Evolutionary conservation across 2,329 filamentous ascomycete species (phyloP).

Genomic region (Paramyrothecium sp.): DNA sequence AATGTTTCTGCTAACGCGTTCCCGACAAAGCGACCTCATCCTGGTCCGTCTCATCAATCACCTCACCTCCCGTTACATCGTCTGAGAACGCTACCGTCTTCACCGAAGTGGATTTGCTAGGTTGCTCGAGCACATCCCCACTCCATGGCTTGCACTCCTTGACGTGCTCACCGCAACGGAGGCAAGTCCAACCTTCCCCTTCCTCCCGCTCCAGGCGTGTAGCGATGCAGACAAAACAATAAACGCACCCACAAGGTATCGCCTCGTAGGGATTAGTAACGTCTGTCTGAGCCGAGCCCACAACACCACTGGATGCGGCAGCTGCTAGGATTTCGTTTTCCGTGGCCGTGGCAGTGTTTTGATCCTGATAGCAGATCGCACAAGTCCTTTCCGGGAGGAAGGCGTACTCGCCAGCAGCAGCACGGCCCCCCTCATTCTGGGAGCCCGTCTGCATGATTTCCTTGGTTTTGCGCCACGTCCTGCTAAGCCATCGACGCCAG

Average conservation of each 20-base stretch:
- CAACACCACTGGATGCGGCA: conserved; percentile 70
- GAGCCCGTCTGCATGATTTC: conserved; percentile 53
- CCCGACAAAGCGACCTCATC: background rate
- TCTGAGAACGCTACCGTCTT: conserved; percentile 66
- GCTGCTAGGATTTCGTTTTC: conserved; percentile 76
- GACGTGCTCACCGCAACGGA: conserved; percentile 81
- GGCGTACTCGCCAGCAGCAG: conserved; percentile 68
- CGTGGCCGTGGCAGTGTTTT: conserved; percentile 69
- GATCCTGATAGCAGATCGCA: conserved; percentile 94
- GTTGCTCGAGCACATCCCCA: conserved; percentile 76
- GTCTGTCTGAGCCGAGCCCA: conserved; percentile 87
- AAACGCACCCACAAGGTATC: conserved; percentile 84
- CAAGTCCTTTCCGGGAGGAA: conserved; percentile 93
- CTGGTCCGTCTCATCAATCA: conserved; percentile 25
- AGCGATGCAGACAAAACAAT: conserved; percentile 95
- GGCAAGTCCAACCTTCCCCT: conserved; percentile 88
- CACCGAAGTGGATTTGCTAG: conserved; percentile 36
- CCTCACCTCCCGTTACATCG: conserved; percentile 39
- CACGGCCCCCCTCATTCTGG: conserved; percentile 40
- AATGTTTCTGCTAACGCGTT: background rate
- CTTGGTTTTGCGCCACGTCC: conserved; percentile 81
- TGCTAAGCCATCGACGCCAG: conserved; percentile 86
- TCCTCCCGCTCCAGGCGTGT: conserved; percentile 88
- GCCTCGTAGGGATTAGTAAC: conserved; percentile 96
- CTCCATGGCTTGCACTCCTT: conserved; percentile 88